Percentiles rank a stretch among this genome's conserved stretches.
Evolutionary conservation across 208 protist species (phyloP).

Genomic region (Trypanosoma brucei): DNA sequence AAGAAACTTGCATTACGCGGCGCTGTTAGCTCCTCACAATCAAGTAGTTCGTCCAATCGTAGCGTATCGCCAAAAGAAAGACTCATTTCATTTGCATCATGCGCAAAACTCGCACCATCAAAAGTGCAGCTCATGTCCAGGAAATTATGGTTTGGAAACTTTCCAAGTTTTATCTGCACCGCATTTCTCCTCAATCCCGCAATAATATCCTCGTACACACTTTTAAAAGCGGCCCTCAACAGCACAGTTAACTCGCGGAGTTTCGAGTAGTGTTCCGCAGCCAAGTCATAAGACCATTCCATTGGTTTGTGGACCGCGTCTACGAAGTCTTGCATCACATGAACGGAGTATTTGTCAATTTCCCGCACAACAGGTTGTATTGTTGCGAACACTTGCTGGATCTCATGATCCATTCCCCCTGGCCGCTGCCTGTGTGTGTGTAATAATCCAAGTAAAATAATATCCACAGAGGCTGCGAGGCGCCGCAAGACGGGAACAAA

Average conservation of each 20-base stretch:
- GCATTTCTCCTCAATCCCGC: constrained; percentile 26
- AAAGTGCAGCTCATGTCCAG: neutral
- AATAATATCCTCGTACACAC: constrained; percentile 29
- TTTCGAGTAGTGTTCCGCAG: constrained; percentile 33
- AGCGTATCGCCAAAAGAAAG: neutral
- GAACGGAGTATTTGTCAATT: constrained; percentile 25
- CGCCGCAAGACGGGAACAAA: constrained; percentile 52
- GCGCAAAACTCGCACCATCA: neutral
- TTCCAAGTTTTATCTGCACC: neutral
- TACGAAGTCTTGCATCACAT: constrained; percentile 48
- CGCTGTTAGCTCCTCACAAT: constrained; percentile 18
- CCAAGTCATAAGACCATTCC: constrained; percentile 22
- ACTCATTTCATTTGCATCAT: neutral
- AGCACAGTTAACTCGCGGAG: constrained; percentile 31
- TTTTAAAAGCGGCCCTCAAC: constrained; percentile 29
- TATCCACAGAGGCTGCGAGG: constrained; percentile 41
- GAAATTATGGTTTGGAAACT: neutral
- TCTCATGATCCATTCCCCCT: constrained; percentile 18
- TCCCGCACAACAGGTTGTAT: constrained; percentile 35
- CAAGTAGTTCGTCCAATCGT: neutral
- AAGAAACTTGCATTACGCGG: constrained; percentile 23
- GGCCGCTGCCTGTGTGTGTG: constrained; percentile 38
- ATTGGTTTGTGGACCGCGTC: constrained; percentile 34
- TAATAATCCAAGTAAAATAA: constrained; percentile 32
- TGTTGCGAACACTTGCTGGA: constrained; percentile 26